Conservation (phyloP, 345 rosid genomes). For the Hibiscus syriacus region DNA sequence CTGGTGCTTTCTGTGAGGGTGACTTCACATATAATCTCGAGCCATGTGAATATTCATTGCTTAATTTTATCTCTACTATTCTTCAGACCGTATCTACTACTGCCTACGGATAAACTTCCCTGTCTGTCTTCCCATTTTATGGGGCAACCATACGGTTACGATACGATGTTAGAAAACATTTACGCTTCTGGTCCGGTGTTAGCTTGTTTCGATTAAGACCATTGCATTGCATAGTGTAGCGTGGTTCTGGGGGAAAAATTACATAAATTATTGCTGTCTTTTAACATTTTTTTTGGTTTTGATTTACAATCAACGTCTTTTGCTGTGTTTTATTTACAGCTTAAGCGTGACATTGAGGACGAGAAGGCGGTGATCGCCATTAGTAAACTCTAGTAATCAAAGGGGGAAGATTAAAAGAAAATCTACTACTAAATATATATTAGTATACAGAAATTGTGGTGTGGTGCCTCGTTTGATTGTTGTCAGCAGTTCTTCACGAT, state of each 20-base stretch:
- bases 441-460: constrained; percentile 16
- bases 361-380: constrained; percentile 1
- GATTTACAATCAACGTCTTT: constrained; percentile 13
- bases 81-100: not conserved
- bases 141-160: not conserved
- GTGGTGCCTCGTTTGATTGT: constrained; percentile 18
- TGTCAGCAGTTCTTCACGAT: constrained; percentile 11
- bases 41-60: not conserved
- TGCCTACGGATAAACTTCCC: not conserved
- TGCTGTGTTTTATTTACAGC: constrained; percentile 25
- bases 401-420: not conserved
- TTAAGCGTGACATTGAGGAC: constrained; percentile 1
- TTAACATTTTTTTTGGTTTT: no score
- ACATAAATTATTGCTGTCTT: no score
- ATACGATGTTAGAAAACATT: no score
- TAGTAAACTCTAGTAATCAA: constrained; percentile 10
- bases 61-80: not conserved
- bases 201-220: no score
- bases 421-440: constrained; percentile 11
- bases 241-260: no score
- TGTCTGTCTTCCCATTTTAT: not conserved
- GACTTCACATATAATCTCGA: not conserved
- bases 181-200: no score
- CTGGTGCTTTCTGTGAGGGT: not conserved
- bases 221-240: no score